Percentiles rank a stretch among this genome's conserved stretches.
These are phyloP conservation scores for Colletotrichum salicis DNA, from an alignment of 2,329 filamentous ascomycete genomes.

Conservation along the genomic window DNA sequence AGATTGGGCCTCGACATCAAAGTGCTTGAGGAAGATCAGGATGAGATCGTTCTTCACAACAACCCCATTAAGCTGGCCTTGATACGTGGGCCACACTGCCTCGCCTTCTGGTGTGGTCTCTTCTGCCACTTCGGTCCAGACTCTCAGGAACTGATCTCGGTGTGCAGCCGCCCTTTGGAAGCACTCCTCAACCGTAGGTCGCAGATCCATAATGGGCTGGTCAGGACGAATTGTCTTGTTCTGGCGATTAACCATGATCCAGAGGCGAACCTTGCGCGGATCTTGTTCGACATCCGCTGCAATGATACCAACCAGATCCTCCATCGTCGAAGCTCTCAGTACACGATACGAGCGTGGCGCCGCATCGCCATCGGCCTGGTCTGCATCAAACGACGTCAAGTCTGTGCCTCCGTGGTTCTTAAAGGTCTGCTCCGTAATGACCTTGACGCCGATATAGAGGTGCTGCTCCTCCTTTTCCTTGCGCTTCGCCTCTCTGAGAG, in stretches of 20 bases:
- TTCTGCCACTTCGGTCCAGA: constrained; percentile 87
- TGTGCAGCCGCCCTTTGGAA: constrained; percentile 63
- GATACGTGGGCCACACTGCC: constrained; percentile 75
- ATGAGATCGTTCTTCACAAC: constrained; percentile 72
- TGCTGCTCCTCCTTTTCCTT: constrained; percentile 96
- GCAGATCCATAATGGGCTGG: constrained; percentile 80
- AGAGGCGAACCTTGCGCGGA: constrained; percentile 79
- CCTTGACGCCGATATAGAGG: constrained; percentile 85
- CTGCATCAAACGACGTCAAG: constrained; percentile 74
- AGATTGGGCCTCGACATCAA: constrained; percentile 80
- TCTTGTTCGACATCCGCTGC: constrained; percentile 77
- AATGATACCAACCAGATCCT: constrained; percentile 77
- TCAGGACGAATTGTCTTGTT: constrained; percentile 97
- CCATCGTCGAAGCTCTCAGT: constrained; percentile 78
- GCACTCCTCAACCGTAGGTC: constrained; percentile 80
- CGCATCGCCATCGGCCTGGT: constrained; percentile 69
- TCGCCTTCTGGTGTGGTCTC: constrained; percentile 75
- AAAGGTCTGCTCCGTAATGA: constrained; percentile 86
- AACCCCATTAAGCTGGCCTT: constrained; percentile 66
- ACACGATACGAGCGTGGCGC: constrained; percentile 79
- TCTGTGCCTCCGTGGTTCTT: constrained; percentile 85
- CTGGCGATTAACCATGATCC: constrained; percentile 98
- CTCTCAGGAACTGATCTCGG: constrained; percentile 78
- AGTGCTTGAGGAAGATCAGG: constrained; percentile 92
- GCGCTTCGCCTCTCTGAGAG: constrained; percentile 76